Conservation (phyloP, 2,329 filamentous ascomycete species). For the Colletotrichum filicis region DNA sequence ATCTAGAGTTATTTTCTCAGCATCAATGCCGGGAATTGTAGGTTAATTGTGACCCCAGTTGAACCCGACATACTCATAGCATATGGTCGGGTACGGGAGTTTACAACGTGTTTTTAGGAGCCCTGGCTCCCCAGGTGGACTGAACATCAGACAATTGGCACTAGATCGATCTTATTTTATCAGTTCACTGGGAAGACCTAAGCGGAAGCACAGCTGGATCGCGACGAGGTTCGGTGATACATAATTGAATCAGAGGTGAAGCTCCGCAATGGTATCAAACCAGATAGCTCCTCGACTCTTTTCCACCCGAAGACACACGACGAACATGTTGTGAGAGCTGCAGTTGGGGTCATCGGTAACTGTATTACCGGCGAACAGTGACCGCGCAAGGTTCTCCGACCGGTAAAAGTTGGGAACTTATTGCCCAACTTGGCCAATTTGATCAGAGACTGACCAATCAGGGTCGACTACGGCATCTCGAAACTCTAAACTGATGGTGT, state of each 20-base stretch:
- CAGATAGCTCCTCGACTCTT: no score
- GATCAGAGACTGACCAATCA: neutral
- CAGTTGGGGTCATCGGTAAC: neutral
- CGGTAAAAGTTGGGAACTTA: neutral
- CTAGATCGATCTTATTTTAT: no score
- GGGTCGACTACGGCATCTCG: neutral
- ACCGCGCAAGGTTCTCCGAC: neutral
- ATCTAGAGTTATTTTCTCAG: neutral
- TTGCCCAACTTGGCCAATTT: neutral
- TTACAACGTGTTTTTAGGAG: neutral
- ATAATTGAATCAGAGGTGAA: no score
- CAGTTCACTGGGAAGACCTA: no score
- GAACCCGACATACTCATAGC: neutral
- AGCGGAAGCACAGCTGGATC: no score
- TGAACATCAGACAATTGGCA: no score
- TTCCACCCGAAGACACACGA: no score
- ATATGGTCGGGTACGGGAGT: neutral
- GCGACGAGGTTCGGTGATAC: no score
- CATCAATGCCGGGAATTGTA: neutral
- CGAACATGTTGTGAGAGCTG: neutral
- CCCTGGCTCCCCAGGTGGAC: no score
- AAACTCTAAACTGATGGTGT: neutral
- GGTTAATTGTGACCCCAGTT: no score
- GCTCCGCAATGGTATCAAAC: no score
- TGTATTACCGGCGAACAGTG: neutral